A percentile compares a stretch with the other conserved stretches of the same genome.
phyloP scores from a whole-genome alignment of 2,329 filamentous ascomycete species.

The Fusarium lateritium region DNA sequence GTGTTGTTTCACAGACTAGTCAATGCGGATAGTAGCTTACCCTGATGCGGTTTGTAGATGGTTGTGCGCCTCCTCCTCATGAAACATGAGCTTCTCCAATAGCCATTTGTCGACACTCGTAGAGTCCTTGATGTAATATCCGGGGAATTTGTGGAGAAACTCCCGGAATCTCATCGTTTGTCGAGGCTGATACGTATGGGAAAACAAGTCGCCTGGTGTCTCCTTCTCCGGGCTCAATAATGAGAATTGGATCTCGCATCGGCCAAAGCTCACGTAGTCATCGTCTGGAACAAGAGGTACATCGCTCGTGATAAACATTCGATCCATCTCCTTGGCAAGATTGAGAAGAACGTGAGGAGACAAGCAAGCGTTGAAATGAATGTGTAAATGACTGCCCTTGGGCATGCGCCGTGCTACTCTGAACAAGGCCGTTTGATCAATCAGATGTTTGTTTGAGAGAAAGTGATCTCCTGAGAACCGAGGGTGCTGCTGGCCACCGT shows the following conservation, averaged over 20 bases:
- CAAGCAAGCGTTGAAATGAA: slow-evolving; percentile 85
- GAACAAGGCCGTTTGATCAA: slow-evolving; percentile 71
- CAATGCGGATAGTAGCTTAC: slow-evolving; percentile 55
- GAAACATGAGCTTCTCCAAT: slow-evolving; percentile 72
- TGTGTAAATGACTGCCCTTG: slow-evolving; percentile 80
- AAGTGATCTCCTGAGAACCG: slow-evolving; percentile 70
- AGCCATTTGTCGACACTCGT: slow-evolving; percentile 67
- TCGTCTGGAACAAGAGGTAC: slow-evolving; percentile 60
- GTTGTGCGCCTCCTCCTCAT: slow-evolving; percentile 71
- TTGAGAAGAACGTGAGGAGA: slow-evolving; percentile 71
- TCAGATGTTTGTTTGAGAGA: slow-evolving; percentile 67
- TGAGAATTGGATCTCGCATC: slow-evolving; percentile 75
- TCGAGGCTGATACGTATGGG: slow-evolving; percentile 60
- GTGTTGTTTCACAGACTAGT: not conserved
- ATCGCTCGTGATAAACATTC: slow-evolving; percentile 78
- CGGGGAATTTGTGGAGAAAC: slow-evolving; percentile 57
- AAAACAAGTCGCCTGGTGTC: slow-evolving; percentile 64
- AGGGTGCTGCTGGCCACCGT: slow-evolving; percentile 60
- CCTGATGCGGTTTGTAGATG: slow-evolving; percentile 65
- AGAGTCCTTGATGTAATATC: slow-evolving; percentile 39
- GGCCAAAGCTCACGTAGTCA: slow-evolving; percentile 61
- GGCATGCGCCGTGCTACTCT: slow-evolving; percentile 71
- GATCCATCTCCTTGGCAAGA: slow-evolving; percentile 67
- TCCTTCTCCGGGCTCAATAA: slow-evolving; percentile 59
- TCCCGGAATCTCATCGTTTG: slow-evolving; percentile 60